Conservation (phyloP, 2,329 filamentous ascomycete species). For the Hypoxylon sp. region DNA sequence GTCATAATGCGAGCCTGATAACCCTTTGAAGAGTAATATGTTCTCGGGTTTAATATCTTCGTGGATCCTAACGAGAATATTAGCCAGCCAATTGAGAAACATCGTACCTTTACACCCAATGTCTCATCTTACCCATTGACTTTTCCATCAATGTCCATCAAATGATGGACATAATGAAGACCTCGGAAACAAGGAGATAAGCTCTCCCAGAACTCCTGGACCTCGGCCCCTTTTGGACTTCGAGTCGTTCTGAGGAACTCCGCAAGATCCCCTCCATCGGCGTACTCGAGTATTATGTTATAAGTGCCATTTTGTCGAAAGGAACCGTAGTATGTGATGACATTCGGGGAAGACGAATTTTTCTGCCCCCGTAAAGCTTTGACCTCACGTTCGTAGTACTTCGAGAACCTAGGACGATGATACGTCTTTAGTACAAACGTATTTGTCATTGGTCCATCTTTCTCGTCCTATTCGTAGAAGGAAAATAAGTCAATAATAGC, state of each 20-base stretch:
- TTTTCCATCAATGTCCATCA: constrained; percentile 21
- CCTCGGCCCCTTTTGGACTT: constrained; percentile 18
- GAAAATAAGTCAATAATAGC: constrained; percentile 7
- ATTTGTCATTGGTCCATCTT: constrained; percentile 7
- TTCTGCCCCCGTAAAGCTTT: constrained; percentile 35
- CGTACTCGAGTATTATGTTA: constrained; percentile 42
- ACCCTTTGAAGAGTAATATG: constrained; percentile 37
- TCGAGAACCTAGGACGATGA: constrained; percentile 17
- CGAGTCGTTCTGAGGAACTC: constrained; percentile 23
- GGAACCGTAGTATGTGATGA: constrained; percentile 44
- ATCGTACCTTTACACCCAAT: not conserved
- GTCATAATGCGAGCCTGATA: constrained; percentile 38
- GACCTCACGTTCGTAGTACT: constrained; percentile 36
- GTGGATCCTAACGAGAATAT: constrained; percentile 31
- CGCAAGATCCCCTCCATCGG: constrained; percentile 37
- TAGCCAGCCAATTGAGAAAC: not conserved
- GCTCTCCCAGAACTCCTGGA: constrained; percentile 34
- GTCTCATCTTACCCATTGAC: constrained; percentile 35
- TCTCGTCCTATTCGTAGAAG: not conserved
- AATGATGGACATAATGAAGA: constrained; percentile 27
- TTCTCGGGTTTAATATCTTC: constrained; percentile 47
- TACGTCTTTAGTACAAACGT: constrained; percentile 40
- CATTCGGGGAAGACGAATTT: constrained; percentile 22
- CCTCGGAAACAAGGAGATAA: constrained; percentile 33
- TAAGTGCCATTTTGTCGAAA: constrained; percentile 35